phyloP scores from a whole-genome alignment of 371 early-diverging fungal species.

The Chytridiales sp. region DNA sequence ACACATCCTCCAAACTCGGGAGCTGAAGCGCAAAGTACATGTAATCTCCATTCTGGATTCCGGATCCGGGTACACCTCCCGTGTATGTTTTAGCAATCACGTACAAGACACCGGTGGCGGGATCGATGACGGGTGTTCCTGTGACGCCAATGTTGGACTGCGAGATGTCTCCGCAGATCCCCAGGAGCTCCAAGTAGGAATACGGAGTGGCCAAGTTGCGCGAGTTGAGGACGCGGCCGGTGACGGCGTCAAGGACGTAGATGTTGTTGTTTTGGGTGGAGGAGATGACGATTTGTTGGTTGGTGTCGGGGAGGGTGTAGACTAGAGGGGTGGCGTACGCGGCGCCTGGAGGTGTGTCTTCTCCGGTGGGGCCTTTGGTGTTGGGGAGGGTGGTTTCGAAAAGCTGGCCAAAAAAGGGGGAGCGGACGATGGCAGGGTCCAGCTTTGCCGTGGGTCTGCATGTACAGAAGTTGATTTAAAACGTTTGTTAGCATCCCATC shows the following conservation, averaged over 20 bases:
- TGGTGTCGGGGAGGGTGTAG: slow-evolving; percentile 8
- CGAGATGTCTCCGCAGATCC: slow-evolving; percentile 11
- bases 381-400: not conserved
- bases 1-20: too few relatives aligned
- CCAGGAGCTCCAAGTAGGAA: not conserved
- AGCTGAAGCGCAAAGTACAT: too few relatives aligned
- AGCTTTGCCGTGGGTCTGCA: slow-evolving; percentile 9
- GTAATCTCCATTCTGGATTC: not conserved
- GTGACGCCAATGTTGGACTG: slow-evolving; percentile 9
- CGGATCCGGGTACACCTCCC: not conserved
- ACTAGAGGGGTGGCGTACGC: slow-evolving; percentile 16
- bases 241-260: slow-evolving; percentile 6
- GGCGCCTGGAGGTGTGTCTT: not conserved
- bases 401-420: slow-evolving; percentile 3
- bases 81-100: not conserved
- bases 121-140: slow-evolving; percentile 10
- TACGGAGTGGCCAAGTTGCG: not conserved
- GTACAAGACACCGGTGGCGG: slow-evolving; percentile 1
- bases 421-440: slow-evolving; percentile 11
- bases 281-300: not conserved
- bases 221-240: not conserved
- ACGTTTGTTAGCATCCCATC: too few relatives aligned
- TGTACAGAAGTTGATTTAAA: too few relatives aligned
- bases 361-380: not conserved
- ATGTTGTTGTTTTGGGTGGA: slow-evolving; percentile 18